Evolutionary conservation across 2,329 filamentous ascomycete species (phyloP), one percentile per base, ranked within the genome.

Genomic region (Penicillium sp.): DNA sequence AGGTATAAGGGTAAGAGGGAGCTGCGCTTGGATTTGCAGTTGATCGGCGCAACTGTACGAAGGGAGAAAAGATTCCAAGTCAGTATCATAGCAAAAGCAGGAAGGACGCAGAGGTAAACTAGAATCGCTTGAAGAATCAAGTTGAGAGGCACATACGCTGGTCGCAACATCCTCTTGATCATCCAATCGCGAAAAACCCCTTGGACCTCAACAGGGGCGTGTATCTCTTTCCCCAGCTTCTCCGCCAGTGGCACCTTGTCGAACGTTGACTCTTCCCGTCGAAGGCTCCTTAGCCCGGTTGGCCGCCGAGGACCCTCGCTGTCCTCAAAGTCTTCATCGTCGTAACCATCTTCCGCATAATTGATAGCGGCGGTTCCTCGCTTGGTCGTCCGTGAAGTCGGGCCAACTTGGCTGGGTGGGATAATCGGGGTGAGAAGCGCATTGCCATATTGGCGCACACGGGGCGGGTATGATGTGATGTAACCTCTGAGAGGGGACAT

Each of bases 151-250:
- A 65, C 70, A 59, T 67, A 73, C 71, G 68, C 70, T 50, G 72
- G 67, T 50, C 73, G 69, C 26, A 73, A 54, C 62, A 69, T 66
- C 55, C 79, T 74, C 70, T 91, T 89, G 53, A 86, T 82, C 81
- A 96, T 95, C 90, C 91, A 97, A 59, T 96, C 90, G 64, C 91
- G 81, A 82, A 88, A 96, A 61, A 96, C 87, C 52, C 88, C 87
- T 69, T 95, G 90, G n/a, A 95, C 77, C 21, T 91, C 81, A 15
- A 96, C 85, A 0, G 91, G 91, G 58, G 77, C 75, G 56, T 74
- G 75, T 24, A 88, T 81, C 64, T 96, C 89, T 71, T 91, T 94
- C 56, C 88, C 88, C 54, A 91, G 76, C 68, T 87, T 88, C 57
- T 90, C 87, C 42, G 80, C n/a, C n/a, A 75, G 24, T 41, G 46